These are phyloP conservation scores for Neurospora sp. DNA, from an alignment of 2,329 filamentous ascomycete genomes.

Conservation along the genomic window DNA sequence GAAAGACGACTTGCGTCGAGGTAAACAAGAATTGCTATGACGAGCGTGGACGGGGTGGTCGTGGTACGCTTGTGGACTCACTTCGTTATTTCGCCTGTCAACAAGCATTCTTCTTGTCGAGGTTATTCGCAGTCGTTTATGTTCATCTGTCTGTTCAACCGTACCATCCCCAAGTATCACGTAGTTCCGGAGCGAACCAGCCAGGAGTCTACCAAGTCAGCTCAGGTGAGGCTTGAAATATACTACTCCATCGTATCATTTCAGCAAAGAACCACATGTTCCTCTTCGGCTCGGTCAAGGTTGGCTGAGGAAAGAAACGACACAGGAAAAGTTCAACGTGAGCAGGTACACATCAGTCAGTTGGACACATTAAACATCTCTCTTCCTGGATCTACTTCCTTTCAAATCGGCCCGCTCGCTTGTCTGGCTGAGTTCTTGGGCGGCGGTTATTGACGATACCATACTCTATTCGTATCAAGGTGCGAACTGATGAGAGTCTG, in stretches of 20 bases:
- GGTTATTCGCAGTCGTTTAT: neutral
- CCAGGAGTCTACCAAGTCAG: neutral
- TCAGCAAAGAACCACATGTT: neutral
- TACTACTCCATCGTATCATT: neutral
- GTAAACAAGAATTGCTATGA: neutral
- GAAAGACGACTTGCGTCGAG: neutral
- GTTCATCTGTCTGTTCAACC: neutral
- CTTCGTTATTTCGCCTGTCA: neutral
- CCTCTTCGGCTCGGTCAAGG: neutral
- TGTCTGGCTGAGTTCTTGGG: too few species aligned
- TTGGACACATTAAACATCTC: too few species aligned
- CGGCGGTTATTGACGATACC: too few species aligned
- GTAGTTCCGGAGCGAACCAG: neutral
- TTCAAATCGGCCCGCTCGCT: too few species aligned
- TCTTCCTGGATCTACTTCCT: too few species aligned
- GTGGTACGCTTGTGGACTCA: neutral
- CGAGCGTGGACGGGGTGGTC: neutral
- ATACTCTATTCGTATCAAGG: too few species aligned
- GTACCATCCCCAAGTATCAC: neutral
- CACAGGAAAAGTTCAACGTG: neutral
- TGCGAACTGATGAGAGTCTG: too few species aligned
- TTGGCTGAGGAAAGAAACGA: neutral
- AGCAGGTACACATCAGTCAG: neutral
- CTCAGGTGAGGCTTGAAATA: neutral
- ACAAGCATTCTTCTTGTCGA: neutral